Conservation (phyloP, 208 protist species). For the Trypanosoma avium region DNA sequence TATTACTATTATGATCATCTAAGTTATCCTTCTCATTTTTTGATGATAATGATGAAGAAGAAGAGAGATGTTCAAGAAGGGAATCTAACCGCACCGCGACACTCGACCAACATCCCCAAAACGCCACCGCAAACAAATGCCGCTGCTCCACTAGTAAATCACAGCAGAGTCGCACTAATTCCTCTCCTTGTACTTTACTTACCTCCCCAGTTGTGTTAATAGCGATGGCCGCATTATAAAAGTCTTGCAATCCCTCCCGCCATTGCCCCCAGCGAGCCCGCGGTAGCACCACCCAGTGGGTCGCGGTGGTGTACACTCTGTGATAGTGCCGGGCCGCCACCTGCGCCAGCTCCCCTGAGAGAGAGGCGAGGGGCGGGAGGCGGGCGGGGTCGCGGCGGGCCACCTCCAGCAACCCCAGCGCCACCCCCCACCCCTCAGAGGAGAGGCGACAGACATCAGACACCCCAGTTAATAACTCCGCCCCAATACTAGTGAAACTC, state of each 20-base stretch:
- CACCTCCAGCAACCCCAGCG: conserved; percentile 15
- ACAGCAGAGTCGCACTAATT: conserved; percentile 1
- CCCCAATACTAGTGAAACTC: conserved; percentile 17
- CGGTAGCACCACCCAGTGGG: conserved; percentile 30
- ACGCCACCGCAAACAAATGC: conserved; percentile 21
- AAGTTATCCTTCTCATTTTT: not conserved
- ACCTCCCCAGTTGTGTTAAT: too few species aligned
- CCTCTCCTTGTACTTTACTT: too few species aligned
- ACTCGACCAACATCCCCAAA: conserved; percentile 30
- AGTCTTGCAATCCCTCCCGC: conserved; percentile 28
- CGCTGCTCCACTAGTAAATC: conserved; percentile 3
- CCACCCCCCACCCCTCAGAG: not conserved
- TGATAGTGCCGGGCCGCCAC: conserved; percentile 57
- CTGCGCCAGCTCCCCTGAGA: conserved; percentile 2
- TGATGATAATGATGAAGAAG: not conserved
- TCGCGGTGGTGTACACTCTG: conserved; percentile 30
- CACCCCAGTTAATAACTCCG: conserved; percentile 18
- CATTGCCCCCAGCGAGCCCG: conserved; percentile 35
- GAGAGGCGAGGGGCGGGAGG: conserved; percentile 18
- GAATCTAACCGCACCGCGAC: conserved; percentile 15
- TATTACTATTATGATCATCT: not conserved
- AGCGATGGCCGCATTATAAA: conserved; percentile 5
- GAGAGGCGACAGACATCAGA: too few species aligned
- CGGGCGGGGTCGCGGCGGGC: conserved; percentile 6
- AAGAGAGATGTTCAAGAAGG: conserved; percentile 4